Evolutionary conservation across 2,329 filamentous ascomycete species (phyloP).

Genomic region (Penicillium glabrum): DNA sequence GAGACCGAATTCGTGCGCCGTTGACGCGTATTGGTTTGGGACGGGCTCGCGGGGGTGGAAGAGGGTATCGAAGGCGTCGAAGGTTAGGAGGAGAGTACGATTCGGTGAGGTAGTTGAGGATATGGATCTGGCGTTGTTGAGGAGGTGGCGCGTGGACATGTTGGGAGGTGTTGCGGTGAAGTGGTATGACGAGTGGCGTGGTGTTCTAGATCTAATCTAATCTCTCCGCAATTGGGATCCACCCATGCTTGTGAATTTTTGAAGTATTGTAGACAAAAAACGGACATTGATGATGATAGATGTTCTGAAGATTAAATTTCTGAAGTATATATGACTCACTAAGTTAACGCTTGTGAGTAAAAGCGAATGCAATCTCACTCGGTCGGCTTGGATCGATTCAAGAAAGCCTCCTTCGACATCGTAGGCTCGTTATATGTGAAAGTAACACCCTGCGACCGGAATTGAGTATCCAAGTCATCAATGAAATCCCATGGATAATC

Average conservation of each 20-base stretch:
- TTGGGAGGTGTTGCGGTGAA: neutral
- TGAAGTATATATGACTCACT: too few species aligned
- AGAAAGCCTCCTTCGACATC: neutral
- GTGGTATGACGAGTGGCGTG: neutral
- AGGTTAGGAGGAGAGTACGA: slow-evolving; percentile 41
- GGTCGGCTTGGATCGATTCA: neutral
- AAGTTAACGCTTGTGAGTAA: too few species aligned
- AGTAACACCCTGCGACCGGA: neutral
- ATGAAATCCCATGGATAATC: neutral
- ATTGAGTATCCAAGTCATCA: neutral
- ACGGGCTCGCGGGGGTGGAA: slow-evolving; percentile 43
- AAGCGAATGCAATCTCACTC: neutral
- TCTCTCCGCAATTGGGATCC: neutral
- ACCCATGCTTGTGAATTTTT: neutral
- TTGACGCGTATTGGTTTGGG: slow-evolving; percentile 40
- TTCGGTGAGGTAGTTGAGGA: neutral
- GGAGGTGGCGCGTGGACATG: neutral
- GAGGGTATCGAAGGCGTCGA: slow-evolving; percentile 48
- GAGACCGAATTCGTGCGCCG: slow-evolving; percentile 39
- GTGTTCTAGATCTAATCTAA: neutral
- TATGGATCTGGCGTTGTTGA: neutral
- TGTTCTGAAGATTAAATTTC: too few species aligned
- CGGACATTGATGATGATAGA: too few species aligned
- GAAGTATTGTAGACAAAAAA: too few species aligned
- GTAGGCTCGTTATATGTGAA: neutral